These are phyloP conservation scores for Candida ulmi DNA, from an alignment of 805 yeast genomes.

Conservation along the genomic window DNA sequence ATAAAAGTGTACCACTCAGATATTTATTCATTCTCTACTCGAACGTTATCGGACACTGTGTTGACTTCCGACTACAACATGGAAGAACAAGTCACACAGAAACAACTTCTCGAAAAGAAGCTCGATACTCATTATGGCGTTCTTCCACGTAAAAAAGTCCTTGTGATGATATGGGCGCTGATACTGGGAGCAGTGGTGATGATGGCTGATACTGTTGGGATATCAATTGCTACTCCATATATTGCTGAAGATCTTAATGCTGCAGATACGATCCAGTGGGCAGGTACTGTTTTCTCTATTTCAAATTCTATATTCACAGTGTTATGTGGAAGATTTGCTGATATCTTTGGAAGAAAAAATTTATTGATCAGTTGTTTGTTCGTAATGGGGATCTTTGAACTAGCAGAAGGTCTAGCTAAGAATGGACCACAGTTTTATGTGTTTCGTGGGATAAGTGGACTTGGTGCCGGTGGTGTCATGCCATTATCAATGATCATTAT, in stretches of 20 bases:
- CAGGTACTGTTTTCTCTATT: conserved; percentile 47
- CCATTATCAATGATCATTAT: conserved; percentile 46
- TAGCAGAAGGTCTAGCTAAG: conserved; percentile 43
- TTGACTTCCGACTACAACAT: no score
- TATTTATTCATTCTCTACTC: no score
- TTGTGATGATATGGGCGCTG: conserved; percentile 1
- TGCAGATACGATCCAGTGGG: conserved; percentile 49
- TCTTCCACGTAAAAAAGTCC: conserved; percentile 1
- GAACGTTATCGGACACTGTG: no score
- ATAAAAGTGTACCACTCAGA: no score
- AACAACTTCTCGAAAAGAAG: conserved; percentile 2
- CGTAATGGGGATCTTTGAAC: conserved; percentile 36
- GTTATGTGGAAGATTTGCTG: conserved; percentile 48
- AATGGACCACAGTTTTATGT: conserved; percentile 41
- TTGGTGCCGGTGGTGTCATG: conserved; percentile 51
- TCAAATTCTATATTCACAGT: conserved; percentile 50
- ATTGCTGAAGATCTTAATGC: conserved; percentile 43
- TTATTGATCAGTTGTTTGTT: conserved; percentile 34
- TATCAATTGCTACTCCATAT: conserved; percentile 41
- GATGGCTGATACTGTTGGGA: conserved; percentile 39
- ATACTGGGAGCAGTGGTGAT: conserved; percentile 2
- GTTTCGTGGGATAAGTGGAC: conserved; percentile 41
- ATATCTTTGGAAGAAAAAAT: conserved; percentile 48
- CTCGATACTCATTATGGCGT: conserved; percentile 6
- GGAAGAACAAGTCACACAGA: no score